Percentiles rank a stretch among this genome's conserved stretches.
These are phyloP conservation scores for Trypanosoma melophagium DNA, from an alignment of 208 protist species.

Conservation along the genomic window DNA sequence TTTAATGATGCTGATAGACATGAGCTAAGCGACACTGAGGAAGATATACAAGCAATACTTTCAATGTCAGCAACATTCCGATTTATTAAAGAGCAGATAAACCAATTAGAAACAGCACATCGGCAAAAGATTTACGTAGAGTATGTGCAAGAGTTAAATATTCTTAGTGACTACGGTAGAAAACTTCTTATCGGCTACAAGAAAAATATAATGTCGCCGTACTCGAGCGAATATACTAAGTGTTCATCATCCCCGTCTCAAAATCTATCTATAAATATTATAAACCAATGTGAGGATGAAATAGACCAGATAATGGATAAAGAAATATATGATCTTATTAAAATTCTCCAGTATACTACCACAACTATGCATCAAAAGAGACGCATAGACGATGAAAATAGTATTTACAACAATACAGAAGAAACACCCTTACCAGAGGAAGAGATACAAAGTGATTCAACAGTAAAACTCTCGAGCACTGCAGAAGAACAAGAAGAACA, in stretches of 20 bases:
- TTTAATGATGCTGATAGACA: no score
- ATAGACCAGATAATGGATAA: conserved; percentile 19
- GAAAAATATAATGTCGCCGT: no score
- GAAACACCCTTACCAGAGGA: not conserved
- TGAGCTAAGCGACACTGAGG: no score
- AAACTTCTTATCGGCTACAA: not conserved
- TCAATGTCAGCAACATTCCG: conserved; percentile 1
- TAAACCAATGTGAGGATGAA: not conserved
- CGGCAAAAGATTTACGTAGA: not conserved
- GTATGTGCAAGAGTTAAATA: not conserved
- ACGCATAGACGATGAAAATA: not conserved
- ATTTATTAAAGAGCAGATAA: not conserved
- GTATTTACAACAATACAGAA: not conserved
- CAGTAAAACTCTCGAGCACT: not conserved
- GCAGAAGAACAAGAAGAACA: not conserved
- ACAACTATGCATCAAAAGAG: not conserved
- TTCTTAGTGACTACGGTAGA: not conserved
- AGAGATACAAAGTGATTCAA: no score
- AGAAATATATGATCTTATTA: conserved; percentile 27
- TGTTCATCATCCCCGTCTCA: not conserved
- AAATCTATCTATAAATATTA: not conserved
- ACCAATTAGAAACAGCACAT: not conserved
- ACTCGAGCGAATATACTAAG: not conserved
- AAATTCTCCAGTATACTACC: conserved; percentile 3
- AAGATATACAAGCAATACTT: no score